Evolutionary conservation across 148 eudicot genomes (phyloP), one percentile per base, ranked within the genome.

Genomic region (Nepenthes mirabilis): DNA sequence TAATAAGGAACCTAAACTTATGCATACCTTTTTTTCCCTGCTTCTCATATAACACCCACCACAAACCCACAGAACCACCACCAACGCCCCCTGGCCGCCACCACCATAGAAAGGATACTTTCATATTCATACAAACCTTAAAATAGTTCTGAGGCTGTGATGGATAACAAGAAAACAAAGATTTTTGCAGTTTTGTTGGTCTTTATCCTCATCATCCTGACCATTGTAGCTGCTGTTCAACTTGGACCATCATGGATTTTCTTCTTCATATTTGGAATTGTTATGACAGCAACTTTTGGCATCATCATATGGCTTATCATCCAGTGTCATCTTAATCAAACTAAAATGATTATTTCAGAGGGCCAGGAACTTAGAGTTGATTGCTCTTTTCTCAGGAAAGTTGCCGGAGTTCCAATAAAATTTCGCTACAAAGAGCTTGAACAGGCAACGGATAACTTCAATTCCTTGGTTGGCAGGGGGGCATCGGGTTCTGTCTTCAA

Each of bases 381-480:
- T 3, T 85, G 85, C 57, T 85, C 89, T 14, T 88, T 88, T 23
- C 72, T 88, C 2, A 72, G 96, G 11, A 88, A 83, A 72, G 78
- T 90, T 37, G 95, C 91, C 3, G 95, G 97, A 0, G 80, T 90
- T 40, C 97, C 97, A 0, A 84, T 85, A 0, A 87, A 74, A 14
- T 87, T 79, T 54, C 68, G 75, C 7, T 70, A 68, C 67, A 68
- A 79, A 37, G 91, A 90, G 55, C 79, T 90, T 1, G 97, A 90
- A 37, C 74, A 74, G 13, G 95, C 97, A 0, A 90, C 97, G 0
- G 91, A 90, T 43, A 76, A 75, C 13, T 90, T 87, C 67, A 65
- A 70, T 11, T 60, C 78, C 0, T 11, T 87, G 49, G 2, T 90
- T 3, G 97, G 97, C 7, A 68, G 76, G 6, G 97, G 97, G 1